phyloP scores from a whole-genome alignment of 108 stramenopile genomes.

The Chaetoceros tenuissimus region DNA sequence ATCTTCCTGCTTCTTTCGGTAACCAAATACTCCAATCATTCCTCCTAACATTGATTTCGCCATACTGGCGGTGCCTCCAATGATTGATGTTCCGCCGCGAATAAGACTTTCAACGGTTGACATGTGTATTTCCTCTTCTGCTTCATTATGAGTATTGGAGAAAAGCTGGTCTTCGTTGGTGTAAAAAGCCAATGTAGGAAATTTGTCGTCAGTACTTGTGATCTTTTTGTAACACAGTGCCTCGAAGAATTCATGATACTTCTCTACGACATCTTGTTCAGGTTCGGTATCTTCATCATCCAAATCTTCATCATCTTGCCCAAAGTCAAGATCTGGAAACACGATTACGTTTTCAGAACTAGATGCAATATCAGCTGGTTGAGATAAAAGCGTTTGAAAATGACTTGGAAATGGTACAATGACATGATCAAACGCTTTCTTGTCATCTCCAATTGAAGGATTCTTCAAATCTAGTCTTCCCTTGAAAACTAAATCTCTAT shows the following conservation, averaged over 20 bases:
- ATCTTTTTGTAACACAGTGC: conserved; percentile 7
- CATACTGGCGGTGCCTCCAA: conserved; percentile 2
- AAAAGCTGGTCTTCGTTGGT: conserved; percentile 47
- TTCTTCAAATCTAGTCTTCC: conserved; percentile 30
- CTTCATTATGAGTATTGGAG: conserved; percentile 1
- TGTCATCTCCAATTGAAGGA: conserved; percentile 6
- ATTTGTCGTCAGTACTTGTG: conserved; percentile 15
- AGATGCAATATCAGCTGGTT: background rate
- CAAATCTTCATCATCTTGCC: background rate
- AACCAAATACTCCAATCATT: conserved; percentile 12
- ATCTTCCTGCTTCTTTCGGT: background rate
- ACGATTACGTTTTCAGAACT: conserved; percentile 17
- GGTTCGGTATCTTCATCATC: background rate
- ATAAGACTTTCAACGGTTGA: conserved; percentile 1
- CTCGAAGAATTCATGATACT: conserved; percentile 30
- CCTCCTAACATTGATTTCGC: conserved; percentile 15
- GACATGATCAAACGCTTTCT: background rate
- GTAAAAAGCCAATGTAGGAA: conserved; percentile 40
- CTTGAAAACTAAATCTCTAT: conserved; percentile 10
- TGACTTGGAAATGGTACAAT: background rate
- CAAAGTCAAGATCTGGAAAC: background rate
- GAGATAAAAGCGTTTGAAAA: background rate
- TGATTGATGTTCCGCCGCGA: conserved; percentile 6
- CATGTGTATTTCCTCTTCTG: conserved; percentile 3
- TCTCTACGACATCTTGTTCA: conserved; percentile 5